Evolutionary conservation across 2,329 filamentous ascomycete species (phyloP), one percentile per base, ranked within the genome.

Genomic region (Penicillium sp.): DNA sequence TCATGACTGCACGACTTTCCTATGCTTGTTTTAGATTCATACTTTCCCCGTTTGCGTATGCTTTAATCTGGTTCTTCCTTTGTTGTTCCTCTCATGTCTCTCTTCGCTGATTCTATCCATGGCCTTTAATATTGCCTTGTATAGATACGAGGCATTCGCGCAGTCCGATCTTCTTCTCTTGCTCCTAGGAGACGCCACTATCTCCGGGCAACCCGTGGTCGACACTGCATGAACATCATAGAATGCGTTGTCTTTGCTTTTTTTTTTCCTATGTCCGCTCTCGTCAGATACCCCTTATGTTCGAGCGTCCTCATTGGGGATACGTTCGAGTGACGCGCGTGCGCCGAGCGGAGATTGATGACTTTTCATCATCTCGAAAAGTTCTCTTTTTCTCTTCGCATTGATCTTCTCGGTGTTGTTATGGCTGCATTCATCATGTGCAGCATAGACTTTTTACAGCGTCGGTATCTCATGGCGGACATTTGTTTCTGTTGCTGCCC

Each of bases 181-280:
- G 62, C 61, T 64, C 55, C 53, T 55, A 56, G 57, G 61, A 53
- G 46, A 50, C 48, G 49, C 24, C 21, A 17, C 7, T 24, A 57
- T 55, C 56, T 56, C 57, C 54, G 58, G 59, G 63, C 62, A 61
- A 64, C 42, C 34, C 57, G 58, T 61, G 61, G 60, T 65, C 62
- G 61, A 64, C 63, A 65, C 68, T 71, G 69, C 69, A 70, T 71
- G 68, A 68, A 69, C 67, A 72, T 71, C 68, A 75, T 75, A 76
- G 73, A 76, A 69, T 73, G 73, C 73, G 72, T 74, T 75, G 69
- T 67, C 64, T 69, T 26, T 24, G 7, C 22, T n/a, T 24, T 64
- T 62, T 68, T 68, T 68, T 69, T 67, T 66, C 62, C 63, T 67
- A 58, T 63, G 63, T 69, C 68, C 67, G 68, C 65, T 72, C 71